These are phyloP conservation scores for Rhynchosporium secalis DNA, from an alignment of 2,329 filamentous ascomycete species.

Conservation along the genomic window DNA sequence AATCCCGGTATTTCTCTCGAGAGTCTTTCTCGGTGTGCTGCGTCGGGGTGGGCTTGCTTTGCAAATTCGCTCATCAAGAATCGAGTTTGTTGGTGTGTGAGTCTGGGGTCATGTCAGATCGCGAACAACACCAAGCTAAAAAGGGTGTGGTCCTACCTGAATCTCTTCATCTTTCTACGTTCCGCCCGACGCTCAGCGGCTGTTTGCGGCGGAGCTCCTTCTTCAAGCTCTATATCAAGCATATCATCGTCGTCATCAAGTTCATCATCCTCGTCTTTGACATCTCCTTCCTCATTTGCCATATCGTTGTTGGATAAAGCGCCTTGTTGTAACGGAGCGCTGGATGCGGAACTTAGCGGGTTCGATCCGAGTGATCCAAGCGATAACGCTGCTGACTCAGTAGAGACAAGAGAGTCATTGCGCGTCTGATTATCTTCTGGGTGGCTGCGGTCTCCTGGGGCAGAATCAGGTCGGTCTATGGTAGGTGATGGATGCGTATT, in stretches of 20 bases:
- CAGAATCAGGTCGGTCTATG: constrained; percentile 38
- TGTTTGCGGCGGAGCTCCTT: constrained; percentile 49
- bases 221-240: constrained; percentile 48
- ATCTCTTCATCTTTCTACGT: constrained; percentile 73
- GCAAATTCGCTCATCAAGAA: constrained; percentile 97
- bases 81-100: constrained; percentile 95
- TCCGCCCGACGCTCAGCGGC: constrained; percentile 58
- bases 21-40: constrained; percentile 81
- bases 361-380: constrained; percentile 43
- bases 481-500: constrained; percentile 28
- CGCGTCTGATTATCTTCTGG: constrained; percentile 39
- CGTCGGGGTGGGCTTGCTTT: constrained; percentile 91
- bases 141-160: constrained; percentile 55
- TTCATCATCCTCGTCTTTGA: constrained; percentile 40
- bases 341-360: constrained; percentile 44
- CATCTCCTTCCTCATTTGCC: constrained; percentile 42
- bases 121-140: neutral
- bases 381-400: constrained; percentile 44
- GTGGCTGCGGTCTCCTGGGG: constrained; percentile 34
- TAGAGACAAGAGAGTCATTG: constrained; percentile 45
- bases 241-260: constrained; percentile 57
- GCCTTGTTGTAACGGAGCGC: constrained; percentile 44
- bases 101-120: constrained; percentile 53
- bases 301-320: constrained; percentile 47
- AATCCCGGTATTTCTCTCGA: constrained; percentile 89